Evolutionary conservation across 306 rosid species (phyloP), one percentile per base, ranked within the genome.

Genomic region (Phaseolus lunatus): DNA sequence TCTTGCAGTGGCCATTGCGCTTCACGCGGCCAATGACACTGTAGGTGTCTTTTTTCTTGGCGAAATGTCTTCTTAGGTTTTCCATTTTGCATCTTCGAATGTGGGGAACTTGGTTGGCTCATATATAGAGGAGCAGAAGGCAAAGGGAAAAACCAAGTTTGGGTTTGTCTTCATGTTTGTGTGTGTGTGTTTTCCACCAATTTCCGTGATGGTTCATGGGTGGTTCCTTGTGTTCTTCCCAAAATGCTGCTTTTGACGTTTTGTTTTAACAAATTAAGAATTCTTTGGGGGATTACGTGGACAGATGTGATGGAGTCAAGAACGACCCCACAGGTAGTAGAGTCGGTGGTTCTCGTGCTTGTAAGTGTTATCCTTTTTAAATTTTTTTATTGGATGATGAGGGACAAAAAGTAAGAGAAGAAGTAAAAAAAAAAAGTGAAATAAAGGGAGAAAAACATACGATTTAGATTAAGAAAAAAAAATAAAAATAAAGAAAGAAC

Each of bases 1-100:
- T 88, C 84, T 83, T 89, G 88, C 98, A 94, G 5, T 67, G 54
- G 7, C 67, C 70, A 3, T 70, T 80, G 15, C 73, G 16, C 66
- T 72, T 84, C 54, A 81, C 48, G 3, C 84, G 61, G 0, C 87
- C 85, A 66, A 66, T 66, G 15, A 84, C 80, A 3, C 62, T 45
- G 19, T 8, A 29, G 0, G 14, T 16, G 27, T 73, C 56, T 29
- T 82, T 74, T 22, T 72, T 24, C 45, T 81, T 86, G 13, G 81
- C 5, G 75, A 56, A 84, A 65, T 66, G 66, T 81, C 70, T 80
- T 37, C 69, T 50, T 12, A 76, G 76, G 54, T 83, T 82, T 3
- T 49, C 52, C 90, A 89, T 89, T 18, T 73, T 70, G 76, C 11
- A 63, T 27, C 5, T 19, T 1, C 56, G 13, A 67, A 44, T 43